Evolutionary conservation across 768 basidiomycete species (phyloP).

Genomic region (Boletus patriciae): DNA sequence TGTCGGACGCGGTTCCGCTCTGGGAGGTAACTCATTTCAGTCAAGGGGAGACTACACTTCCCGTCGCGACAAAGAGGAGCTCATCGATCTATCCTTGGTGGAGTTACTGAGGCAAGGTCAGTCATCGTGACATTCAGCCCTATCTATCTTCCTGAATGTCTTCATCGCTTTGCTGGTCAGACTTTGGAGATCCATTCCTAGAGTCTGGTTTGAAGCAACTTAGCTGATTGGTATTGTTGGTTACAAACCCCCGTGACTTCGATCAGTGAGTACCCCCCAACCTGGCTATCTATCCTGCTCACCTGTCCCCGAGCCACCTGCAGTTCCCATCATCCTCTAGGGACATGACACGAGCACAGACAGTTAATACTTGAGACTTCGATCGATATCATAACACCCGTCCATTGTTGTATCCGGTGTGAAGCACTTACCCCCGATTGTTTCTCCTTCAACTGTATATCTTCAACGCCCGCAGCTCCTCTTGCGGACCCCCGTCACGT

Average conservation of each 20-base stretch:
- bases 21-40: slow-evolving; percentile 22
- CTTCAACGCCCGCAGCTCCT: not conserved
- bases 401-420: slow-evolving; percentile 4
- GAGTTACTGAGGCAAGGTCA: slow-evolving; percentile 57
- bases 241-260: not conserved
- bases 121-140: slow-evolving; percentile 2
- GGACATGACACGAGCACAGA: not conserved
- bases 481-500: not conserved
- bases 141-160: slow-evolving; percentile 4
- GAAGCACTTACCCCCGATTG: not conserved
- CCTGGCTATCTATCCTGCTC: not conserved
- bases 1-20: slow-evolving; percentile 5
- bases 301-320: not conserved
- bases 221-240: slow-evolving; percentile 15
- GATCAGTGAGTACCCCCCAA: slow-evolving; percentile 9
- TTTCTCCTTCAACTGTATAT: not conserved
- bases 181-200: slow-evolving; percentile 57
- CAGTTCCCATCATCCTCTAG: not conserved
- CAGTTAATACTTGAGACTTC: not conserved
- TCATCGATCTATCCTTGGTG: slow-evolving; percentile 49
- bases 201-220: slow-evolving; percentile 35
- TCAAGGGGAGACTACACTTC: slow-evolving; percentile 38
- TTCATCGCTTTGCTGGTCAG: slow-evolving; percentile 27
- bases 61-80: slow-evolving; percentile 57
- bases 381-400: not conserved